phyloP scores from a whole-genome alignment of 2,329 filamentous ascomycete genomes.

The Trichophyton schoenleinii region DNA sequence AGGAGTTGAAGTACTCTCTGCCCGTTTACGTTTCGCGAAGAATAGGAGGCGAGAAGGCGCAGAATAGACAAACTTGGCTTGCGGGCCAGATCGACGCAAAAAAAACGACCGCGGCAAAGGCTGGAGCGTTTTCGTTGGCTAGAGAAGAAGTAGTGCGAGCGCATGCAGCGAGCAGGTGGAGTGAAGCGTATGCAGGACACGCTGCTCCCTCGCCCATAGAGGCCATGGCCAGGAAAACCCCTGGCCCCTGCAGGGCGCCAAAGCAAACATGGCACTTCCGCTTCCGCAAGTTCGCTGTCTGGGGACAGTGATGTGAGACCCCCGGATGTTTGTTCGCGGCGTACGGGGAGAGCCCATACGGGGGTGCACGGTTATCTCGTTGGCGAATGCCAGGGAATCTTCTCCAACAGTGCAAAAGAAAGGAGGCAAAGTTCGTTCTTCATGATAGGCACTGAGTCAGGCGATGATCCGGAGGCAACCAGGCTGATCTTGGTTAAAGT shows the following conservation, averaged over 20 bases:
- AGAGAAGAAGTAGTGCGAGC: too few species aligned
- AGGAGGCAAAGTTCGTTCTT: background rate
- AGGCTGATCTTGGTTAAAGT: background rate
- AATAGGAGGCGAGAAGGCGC: background rate
- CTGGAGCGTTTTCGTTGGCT: background rate
- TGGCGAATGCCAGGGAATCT: background rate
- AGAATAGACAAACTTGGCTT: background rate
- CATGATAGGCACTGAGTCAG: background rate
- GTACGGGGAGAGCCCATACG: too few species aligned
- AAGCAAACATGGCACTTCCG: slow-evolving; percentile 1
- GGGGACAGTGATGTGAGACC: background rate
- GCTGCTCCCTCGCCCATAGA: background rate
- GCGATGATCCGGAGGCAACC: background rate
- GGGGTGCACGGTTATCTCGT: background rate
- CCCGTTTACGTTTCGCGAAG: background rate
- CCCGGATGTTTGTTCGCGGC: background rate
- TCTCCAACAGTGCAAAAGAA: background rate
- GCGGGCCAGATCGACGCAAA: background rate
- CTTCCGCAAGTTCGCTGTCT: background rate
- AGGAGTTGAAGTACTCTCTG: background rate
- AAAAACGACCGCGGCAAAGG: background rate
- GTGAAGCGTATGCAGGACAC: background rate
- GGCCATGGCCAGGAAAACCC: background rate
- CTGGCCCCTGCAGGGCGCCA: background rate
- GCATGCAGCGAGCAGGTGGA: background rate